Evolutionary conservation across 768 basidiomycete species (phyloP).

Genomic region (Pleurotus djamor): DNA sequence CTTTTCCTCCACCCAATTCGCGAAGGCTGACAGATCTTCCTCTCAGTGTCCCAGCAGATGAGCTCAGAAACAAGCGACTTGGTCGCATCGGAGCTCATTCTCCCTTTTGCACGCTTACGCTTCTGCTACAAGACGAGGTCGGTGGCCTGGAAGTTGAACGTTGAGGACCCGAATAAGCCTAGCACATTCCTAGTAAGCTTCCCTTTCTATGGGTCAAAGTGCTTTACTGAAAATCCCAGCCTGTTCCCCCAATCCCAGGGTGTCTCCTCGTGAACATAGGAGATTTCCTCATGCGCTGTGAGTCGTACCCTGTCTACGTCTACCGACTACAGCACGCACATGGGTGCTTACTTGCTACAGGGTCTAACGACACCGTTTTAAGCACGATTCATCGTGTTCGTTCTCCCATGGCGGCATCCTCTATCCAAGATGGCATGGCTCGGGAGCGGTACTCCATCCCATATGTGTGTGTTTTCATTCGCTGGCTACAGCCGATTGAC

Average conservation of each 20-base stretch:
- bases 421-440: constrained; percentile 28
- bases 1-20: not conserved
- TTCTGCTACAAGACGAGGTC: constrained; percentile 57
- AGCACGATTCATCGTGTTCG: constrained; percentile 56
- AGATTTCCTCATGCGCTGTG: constrained; percentile 50
- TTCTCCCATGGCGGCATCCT: constrained; percentile 25
- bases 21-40: not conserved
- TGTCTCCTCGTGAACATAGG: constrained; percentile 51
- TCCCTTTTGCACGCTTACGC: constrained; percentile 57
- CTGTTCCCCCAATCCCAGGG: constrained; percentile 40
- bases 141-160: constrained; percentile 68
- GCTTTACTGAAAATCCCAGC: constrained; percentile 14
- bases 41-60: constrained; percentile 26
- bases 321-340: not conserved
- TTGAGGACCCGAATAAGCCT: constrained; percentile 49
- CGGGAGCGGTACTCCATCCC: constrained; percentile 62
- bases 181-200: constrained; percentile 35
- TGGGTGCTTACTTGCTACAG: constrained; percentile 17
- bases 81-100: constrained; percentile 47
- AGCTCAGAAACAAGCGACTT: constrained; percentile 31
- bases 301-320: constrained; percentile 3
- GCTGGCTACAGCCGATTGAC: not conserved
- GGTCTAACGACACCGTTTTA: constrained; percentile 43
- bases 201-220: not conserved
- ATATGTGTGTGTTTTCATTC: constrained; percentile 35